These are phyloP conservation scores for Metroxylon sagu DNA, from an alignment of 176 grass and related monocot species.

Conservation along the genomic window DNA sequence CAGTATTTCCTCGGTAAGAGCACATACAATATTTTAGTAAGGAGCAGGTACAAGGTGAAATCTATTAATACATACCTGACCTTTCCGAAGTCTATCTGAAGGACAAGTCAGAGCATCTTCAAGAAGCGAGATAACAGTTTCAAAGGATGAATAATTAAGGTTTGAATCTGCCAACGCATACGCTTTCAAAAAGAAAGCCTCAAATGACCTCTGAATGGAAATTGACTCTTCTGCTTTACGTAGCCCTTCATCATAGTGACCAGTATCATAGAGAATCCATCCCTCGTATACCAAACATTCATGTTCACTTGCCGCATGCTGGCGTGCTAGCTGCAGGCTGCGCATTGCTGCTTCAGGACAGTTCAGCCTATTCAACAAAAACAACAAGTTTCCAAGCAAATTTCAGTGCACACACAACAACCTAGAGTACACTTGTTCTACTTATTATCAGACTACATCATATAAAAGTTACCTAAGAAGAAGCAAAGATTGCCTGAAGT, in stretches of 20 bases:
- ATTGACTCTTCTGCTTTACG: slow-evolving; percentile 81
- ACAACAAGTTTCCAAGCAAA: slow-evolving; percentile 2
- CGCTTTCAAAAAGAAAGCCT: slow-evolving; percentile 93
- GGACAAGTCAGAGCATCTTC: slow-evolving; percentile 83
- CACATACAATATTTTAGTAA: too few relatives aligned
- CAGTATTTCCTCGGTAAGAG: too few relatives aligned
- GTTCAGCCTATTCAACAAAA: slow-evolving; percentile 45
- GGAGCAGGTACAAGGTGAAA: not conserved
- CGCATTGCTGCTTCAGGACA: slow-evolving; percentile 85
- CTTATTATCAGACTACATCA: too few relatives aligned
- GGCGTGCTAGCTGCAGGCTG: slow-evolving; percentile 72
- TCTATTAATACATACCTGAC: slow-evolving; percentile 37
- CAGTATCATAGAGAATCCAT: slow-evolving; percentile 94
- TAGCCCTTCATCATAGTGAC: slow-evolving; percentile 77
- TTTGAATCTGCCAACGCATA: slow-evolving; percentile 83
- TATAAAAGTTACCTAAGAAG: slow-evolving; percentile 72
- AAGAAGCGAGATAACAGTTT: slow-evolving; percentile 71
- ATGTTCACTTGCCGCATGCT: slow-evolving; percentile 60
- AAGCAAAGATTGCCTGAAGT: slow-evolving; percentile 97
- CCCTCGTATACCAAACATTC: slow-evolving; percentile 81
- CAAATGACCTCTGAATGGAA: slow-evolving; percentile 79
- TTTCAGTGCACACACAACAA: not conserved
- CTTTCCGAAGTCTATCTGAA: slow-evolving; percentile 86
- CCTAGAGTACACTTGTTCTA: too few relatives aligned
- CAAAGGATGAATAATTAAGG: slow-evolving; percentile 57